Evolutionary conservation across 768 basidiomycete species (phyloP), one percentile per base, ranked within the genome.

Genomic region (Macrolepiota albuminosa): DNA sequence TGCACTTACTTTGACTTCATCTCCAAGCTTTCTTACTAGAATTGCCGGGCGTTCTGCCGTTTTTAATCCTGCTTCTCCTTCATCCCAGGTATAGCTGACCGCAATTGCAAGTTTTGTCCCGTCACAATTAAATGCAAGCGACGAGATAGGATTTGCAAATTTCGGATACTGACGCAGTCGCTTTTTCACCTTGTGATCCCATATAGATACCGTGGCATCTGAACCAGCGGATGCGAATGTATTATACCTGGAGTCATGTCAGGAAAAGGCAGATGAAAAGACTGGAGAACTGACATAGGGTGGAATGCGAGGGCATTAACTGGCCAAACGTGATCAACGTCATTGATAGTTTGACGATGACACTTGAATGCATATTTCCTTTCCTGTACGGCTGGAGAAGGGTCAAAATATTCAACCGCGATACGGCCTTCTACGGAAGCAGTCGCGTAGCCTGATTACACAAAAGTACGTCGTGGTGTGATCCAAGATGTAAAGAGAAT

Each of bases 151-250:
- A 0, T 84, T 80, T 4, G 80, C 73, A 73, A 87, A 94, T 68
- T 91, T 91, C 0, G 88, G 87, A 63, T 91, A 95, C 66, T 96
- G 94, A 29, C 94, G 86, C 56, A 98, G 77, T 2, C 97, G 87
- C 70, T 98, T 98, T 78, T 98, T 97, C 57, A 95, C 89, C 64
- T 89, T 88, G 73, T 95, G 94, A 70, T 98, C 97, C 97, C 97
- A 99, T 60, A 98, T 87, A 0, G 93, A 94, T 46, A 98, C 92
- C 1, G 90, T 90, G 0, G 88, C 88, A 71, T 99, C 97, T 0
- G 94, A 96, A 40, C 97, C 97, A 2, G 89, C 95, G 0, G 95
- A 95, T 0, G 93, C 93, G 66, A 99, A 97, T 0, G 96, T 98
- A 71, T 93, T 95, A 76, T 87, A 88, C 5, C 91, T 93, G 69